phyloP scores from a whole-genome alignment of 208 protist species.

The Acanthamoeba triangularis region DNA sequence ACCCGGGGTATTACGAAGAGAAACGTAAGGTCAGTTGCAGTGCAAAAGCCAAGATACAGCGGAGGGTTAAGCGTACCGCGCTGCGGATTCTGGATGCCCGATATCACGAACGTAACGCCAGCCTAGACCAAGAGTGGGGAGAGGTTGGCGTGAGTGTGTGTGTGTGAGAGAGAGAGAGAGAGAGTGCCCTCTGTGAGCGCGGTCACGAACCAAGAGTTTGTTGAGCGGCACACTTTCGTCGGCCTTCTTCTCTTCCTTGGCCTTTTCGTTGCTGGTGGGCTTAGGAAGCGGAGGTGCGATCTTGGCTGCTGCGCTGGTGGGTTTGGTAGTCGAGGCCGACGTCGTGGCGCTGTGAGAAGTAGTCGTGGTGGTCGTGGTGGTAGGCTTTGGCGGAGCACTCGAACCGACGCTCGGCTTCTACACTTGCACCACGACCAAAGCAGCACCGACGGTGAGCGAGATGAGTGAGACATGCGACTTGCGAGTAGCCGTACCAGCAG shows the following conservation, averaged over 20 bases:
- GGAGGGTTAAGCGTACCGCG: not conserved
- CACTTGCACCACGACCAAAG: not conserved
- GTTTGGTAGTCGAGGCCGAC: not conserved
- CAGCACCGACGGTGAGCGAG: not conserved
- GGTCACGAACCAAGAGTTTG: not conserved
- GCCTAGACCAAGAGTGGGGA: too few relatives aligned
- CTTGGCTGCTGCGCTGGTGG: not conserved
- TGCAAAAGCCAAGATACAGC: not conserved
- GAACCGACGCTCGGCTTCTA: not conserved
- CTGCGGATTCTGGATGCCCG: slow-evolving; percentile 31
- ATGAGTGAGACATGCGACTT: not conserved
- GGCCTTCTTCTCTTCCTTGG: not conserved
- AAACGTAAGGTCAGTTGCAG: not conserved
- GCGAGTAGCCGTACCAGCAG: not conserved
- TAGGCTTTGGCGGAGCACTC: not conserved
- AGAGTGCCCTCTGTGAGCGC: not conserved
- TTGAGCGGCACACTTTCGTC: not conserved
- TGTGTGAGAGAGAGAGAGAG: too few relatives aligned
- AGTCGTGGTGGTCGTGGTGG: not conserved
- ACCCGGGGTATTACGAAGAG: not conserved
- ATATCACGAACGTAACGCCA: slow-evolving; percentile 34
- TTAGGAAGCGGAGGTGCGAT: not conserved
- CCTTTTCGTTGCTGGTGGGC: not conserved
- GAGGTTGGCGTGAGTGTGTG: too few relatives aligned
- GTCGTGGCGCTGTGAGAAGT: not conserved